These are phyloP conservation scores for Verticillium tricorpus DNA, from an alignment of 2,329 filamentous ascomycete genomes.

Conservation along the genomic window DNA sequence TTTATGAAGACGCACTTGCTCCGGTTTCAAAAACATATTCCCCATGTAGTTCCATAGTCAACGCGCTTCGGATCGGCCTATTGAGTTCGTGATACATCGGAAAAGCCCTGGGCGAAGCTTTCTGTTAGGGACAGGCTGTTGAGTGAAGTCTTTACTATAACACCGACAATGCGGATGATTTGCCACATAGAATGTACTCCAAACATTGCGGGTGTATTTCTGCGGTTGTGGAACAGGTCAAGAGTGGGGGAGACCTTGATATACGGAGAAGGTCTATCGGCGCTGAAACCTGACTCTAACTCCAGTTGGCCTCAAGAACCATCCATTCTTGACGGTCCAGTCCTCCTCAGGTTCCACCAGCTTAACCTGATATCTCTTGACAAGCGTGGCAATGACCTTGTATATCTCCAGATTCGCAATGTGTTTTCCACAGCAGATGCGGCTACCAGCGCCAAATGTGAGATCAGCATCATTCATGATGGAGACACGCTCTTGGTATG, in stretches of 20 bases:
- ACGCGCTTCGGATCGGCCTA: no score
- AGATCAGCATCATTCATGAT: constrained; percentile 5
- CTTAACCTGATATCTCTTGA: constrained; percentile 33
- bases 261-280: background rate
- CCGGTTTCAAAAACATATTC: no score
- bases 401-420: constrained; percentile 53
- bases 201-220: background rate
- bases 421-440: constrained; percentile 52
- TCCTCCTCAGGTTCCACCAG: constrained; percentile 19
- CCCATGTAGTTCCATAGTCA: no score
- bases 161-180: no score
- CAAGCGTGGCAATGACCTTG: constrained; percentile 48
- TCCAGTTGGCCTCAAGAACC: constrained; percentile 12
- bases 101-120: no score
- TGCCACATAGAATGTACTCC: no score
- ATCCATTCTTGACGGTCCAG: constrained; percentile 9
- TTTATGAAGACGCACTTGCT: no score
- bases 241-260: no score
- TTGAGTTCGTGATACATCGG: no score
- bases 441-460: constrained; percentile 49
- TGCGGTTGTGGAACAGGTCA: no score
- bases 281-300: constrained; percentile 4
- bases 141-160: no score
- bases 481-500: constrained; percentile 22
- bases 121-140: no score